Evolutionary conservation across 2,329 filamentous ascomycete species (phyloP), one percentile per base, ranked within the genome.

Genomic region (Pseudogymnoascus sp.): DNA sequence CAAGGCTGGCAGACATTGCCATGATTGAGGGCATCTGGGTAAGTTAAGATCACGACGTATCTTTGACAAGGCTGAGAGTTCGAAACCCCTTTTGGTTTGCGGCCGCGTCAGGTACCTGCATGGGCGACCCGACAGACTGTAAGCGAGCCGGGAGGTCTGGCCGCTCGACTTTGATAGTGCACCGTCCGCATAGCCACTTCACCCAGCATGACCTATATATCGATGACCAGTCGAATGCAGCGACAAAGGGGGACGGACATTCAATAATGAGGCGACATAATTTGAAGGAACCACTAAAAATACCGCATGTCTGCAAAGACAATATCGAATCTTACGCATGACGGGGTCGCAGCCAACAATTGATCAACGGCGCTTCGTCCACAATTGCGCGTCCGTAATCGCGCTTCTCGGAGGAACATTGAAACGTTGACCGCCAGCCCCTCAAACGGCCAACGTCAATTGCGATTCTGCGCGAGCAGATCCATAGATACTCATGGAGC

Each of bases 401-500:
- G 45, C 45, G 45, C 45, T 52, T 52, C 45, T 33, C 45, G 26
- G 26, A 61, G 61, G 45, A 56, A 30, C 61, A 59, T 65, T 65
- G 65, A 67, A 66, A 67, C 65, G 64, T 63, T 58, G 48, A 62
- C 61, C 61, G 63, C 64, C 58, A 52, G 63, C 63, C 61, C 63
- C 61, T 59, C 41, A 38, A 45, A 60, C 63, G 61, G 55, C 57
- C 61, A 62, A 60, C 63, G 30, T 61, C 63, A 59, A 65, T 19
- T 57, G 38, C 34, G 61, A 59, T 23, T 30, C 58, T 56, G 57
- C 52, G 60, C 57, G 52, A 38, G 56, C 30, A 28, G 60, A 56
- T 18, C 61, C 61, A 65, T 57, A 60, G 45, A 60, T 61, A 38
- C 58, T 61, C 57, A 71, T 71, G 70, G 69, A 71, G 35, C 64